These are phyloP conservation scores for Cicer pinnatifidum DNA, from an alignment of 306 rosid genomes.

Conservation along the genomic window DNA sequence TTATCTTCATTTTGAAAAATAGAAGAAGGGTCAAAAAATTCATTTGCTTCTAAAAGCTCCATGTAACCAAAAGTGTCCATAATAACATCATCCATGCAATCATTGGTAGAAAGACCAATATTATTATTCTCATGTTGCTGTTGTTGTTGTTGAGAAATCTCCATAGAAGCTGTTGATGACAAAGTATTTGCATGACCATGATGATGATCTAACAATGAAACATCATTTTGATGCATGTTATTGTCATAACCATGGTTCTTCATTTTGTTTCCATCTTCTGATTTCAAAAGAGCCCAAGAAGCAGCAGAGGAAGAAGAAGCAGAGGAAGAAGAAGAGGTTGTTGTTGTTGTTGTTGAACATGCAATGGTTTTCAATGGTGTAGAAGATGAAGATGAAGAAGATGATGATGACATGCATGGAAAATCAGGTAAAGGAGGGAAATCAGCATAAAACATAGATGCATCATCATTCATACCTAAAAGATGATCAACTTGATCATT, in stretches of 20 bases:
- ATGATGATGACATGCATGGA: constrained; percentile 93
- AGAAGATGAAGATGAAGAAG: constrained; percentile 72
- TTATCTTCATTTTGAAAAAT: constrained; percentile 60
- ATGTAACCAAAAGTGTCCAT: constrained; percentile 87
- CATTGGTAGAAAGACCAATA: constrained; percentile 32
- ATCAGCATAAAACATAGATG: constrained; percentile 70
- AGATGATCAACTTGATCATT: constrained; percentile 51
- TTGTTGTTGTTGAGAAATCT: constrained; percentile 49
- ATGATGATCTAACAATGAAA: background rate
- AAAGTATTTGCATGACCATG: constrained; percentile 46
- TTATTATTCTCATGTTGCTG: background rate
- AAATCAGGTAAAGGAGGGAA: constrained; percentile 85
- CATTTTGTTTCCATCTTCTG: constrained; percentile 49
- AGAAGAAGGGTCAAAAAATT: constrained; percentile 63
- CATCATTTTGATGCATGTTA: constrained; percentile 33
- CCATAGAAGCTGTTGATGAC: constrained; percentile 74
- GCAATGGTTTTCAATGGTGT: constrained; percentile 57
- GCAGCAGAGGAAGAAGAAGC: constrained; percentile 69
- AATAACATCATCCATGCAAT: constrained; percentile 74
- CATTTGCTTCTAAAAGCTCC: constrained; percentile 70
- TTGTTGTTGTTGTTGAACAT: constrained; percentile 37
- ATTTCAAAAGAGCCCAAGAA: constrained; percentile 74
- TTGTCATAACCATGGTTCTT: background rate
- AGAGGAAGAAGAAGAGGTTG: constrained; percentile 54
- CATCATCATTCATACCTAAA: constrained; percentile 50